Base-by-base conservation (phyloP, 2,329 filamentous ascomycete genomes). In the Pyrenochaeta sp. region DNA sequence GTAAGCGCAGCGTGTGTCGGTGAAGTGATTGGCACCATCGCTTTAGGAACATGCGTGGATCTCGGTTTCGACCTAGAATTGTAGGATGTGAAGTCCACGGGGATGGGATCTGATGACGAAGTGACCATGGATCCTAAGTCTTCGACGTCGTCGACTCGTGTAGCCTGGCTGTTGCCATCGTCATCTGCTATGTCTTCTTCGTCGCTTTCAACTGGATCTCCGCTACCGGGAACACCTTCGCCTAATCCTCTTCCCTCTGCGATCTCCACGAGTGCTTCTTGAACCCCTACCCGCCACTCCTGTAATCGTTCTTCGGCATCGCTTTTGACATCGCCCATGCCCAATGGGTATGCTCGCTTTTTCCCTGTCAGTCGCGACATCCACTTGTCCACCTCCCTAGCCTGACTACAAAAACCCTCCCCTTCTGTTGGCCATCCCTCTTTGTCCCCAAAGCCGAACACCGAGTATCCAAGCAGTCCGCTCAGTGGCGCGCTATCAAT, bases 11-110 rank as follows among this genome's bases (percentile, higher is more conserved):
- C 85, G 72, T 96, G 93, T 0, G 95, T 98, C 0, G 95, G 94
- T 1, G 94, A 97, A 59, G 88, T 88, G 62, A 90, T 91, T 8
- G 95, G 92, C 0, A 98, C 95, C 95, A 99, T 99, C 73, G 96
- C 91, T 77, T 97, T 97, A 7, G 78, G 69, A 2, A 74, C 61
- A 2, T 81, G 74, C 22, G 80, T 78, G 42, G 77, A 80, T 61
- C 84, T 85, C 27, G 81, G 80, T 62, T 84, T 85, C 27, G 81
- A 76, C 24, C 77, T 81, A 1, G 83, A 85, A 54, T 83, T 83
- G 69, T 89, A 89, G 0, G 90, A 91, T 1, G 91, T 95, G 70
- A 97, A 98, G 77, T 98, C 95, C 57, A 97, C 83, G 0, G 93
- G 90, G 2, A 96, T 82, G 4, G 89, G 83, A 37, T 72, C 66